Evolutionary conservation across 2,329 filamentous ascomycete species (phyloP), one percentile per base, ranked within the genome.

Genomic region (Xylariales sp.): DNA sequence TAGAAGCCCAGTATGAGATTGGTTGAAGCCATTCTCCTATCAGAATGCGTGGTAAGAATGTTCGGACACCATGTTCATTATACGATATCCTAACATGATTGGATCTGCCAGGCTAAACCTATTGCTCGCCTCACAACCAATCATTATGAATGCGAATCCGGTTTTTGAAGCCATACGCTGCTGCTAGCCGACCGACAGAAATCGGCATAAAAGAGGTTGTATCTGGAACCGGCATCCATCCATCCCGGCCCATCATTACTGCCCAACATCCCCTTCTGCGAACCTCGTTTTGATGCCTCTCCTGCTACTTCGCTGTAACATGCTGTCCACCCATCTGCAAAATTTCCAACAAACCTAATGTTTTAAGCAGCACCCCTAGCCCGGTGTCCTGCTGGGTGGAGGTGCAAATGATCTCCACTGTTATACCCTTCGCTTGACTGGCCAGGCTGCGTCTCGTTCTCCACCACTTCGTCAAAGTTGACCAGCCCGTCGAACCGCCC

Each of bases 361-460:
- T 77, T 74, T 36, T 83, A 75, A 35, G 62, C 58, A 29, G 71
- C 64, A 3, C 76, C 79, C 60, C 84, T 63, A 4, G 66, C 66
- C 52, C 69, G 61, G 52, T 80, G 84, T 1, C 77, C 80, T 3
- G 49, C 57, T 2, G 69, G 66, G 51, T 72, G 79, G 3, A 75
- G 65, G 61, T 84, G 80, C 49, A 84, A 54, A 52, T 77, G 76
- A 55, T 84, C 80, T 0, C 80, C 80, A 2, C 65, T 70, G 47
- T 83, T 69, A 49, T 69, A 81, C 45, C 50, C 48, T 5, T 20
- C 39, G 20, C 57, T 57, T 52, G 80, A 51, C 52, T 63, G 57
- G 31, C 62, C 51, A 5, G 58, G 55, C 54, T 64, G 59, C 19
- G 65, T 73, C 29, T 46, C 61, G 34, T 73, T 69, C 25, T 73